Evolutionary conservation across 331 rosid genomes (phyloP), one percentile per base, ranked within the genome.

Genomic region (Quercus tomentella): DNA sequence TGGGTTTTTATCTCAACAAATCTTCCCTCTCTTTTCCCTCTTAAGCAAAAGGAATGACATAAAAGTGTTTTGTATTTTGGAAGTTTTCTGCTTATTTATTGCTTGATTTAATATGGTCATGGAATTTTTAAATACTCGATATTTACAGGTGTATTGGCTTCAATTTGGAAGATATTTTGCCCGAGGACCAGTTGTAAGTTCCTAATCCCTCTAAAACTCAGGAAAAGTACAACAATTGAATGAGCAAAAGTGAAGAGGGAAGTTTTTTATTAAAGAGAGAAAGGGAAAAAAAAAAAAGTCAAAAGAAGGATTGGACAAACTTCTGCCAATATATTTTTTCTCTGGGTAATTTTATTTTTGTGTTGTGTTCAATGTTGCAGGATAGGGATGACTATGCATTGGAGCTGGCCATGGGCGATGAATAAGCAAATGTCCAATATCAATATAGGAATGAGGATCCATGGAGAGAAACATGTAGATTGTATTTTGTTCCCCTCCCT

Each of bases 301-400:
- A 58, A 51, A 57, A 68, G 16, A 54, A 33, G 16, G 56, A 52
- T 57, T 2, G 21, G 37, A 30, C 4, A 28, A 61, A 70, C 57
- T 33, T 49, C 54, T 49, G 4, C 54, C 54, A 12, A 11, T 49
- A 1, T 12, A 12, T 49, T 49, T 4, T 72, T 75, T 18, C 56
- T 55, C 43, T 49, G 22, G 70, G 77, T 81, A 43, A 30, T 82
- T 57, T 79, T 63, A 76, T 76, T 71, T 54, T 71, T 63, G 66
- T 55, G 71, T 28, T 83, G 45, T 67, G 25, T 51, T 79, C 67
- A 23, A 51, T 65, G 66, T 54, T 86, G 75, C 94, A 96, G 99
- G 99, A 96, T 73, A 88, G 99, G 86, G 99, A 96, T 82, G 98
- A 96, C 83, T 96, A 96, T 82, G 99, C 99, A 4, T 87, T 96